Evolutionary conservation across 225 moss, liverwort and hornwort genomes (phyloP).

Genomic region (Pseudoscleropodium purum): DNA sequence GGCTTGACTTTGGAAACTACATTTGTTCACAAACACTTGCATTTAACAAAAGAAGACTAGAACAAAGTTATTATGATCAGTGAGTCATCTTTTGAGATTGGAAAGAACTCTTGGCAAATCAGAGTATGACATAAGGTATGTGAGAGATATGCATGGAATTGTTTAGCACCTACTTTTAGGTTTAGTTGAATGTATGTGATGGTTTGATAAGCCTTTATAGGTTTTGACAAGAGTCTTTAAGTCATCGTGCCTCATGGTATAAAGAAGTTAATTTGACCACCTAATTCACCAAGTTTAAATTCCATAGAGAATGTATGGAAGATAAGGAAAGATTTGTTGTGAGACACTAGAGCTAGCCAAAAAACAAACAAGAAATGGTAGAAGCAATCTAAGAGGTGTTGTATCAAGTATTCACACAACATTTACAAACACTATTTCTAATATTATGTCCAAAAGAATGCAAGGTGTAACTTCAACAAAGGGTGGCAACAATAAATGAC

Average conservation of each 20-base stretch:
- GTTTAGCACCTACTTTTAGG: neutral
- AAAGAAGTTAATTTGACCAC: neutral
- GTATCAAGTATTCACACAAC: neutral
- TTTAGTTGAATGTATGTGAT: rapidly evolving
- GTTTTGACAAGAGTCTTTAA: neutral
- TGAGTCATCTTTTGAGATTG: neutral
- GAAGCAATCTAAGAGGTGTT: neutral
- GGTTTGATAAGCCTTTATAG: neutral
- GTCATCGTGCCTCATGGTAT: no score
- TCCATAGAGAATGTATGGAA: rapidly evolving
- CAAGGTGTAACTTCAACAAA: rapidly evolving
- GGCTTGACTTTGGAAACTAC: neutral
- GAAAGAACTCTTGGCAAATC: neutral
- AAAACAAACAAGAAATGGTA: neutral
- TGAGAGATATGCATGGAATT: neutral
- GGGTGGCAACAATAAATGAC: rapidly evolving
- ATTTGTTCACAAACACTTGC: neutral
- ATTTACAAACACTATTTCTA: neutral
- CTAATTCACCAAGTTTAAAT: neutral
- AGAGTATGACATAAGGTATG: neutral
- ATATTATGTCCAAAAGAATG: neutral
- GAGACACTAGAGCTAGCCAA: rapidly evolving
- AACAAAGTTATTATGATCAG: neutral
- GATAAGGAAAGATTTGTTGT: neutral
- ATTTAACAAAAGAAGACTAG: neutral